Evolutionary conservation across 768 basidiomycete genomes (phyloP), one percentile per base, ranked within the genome.

Genomic region (Cystobasidium onofrii): DNA sequence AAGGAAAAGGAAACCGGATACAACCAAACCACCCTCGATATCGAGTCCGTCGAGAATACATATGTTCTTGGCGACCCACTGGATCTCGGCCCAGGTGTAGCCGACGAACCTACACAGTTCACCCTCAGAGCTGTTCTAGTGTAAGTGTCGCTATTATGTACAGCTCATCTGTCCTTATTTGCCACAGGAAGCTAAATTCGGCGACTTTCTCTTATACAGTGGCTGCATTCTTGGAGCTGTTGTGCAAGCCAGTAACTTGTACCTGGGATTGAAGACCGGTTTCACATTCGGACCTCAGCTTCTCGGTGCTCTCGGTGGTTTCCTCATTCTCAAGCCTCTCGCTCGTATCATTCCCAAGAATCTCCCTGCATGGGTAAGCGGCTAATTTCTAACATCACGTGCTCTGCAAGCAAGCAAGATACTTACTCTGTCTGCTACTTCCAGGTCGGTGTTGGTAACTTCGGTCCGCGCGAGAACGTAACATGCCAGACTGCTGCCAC

Each of bases 201-300:
- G n/a, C 15, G 1, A 31, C 34, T 25, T 15, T 46, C 25, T 41
- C 36, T 41, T 36, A 9, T 41, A 27, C 63, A 64, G 63, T 72
- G 86, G 86, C 73, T 84, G 84, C 76, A 74, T 69, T 18, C 83
- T 88, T 33, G 86, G 87, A 34, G 85, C 84, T 46, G 75, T 87
- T 77, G 85, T 88, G 31, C 84, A 85, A 60, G 86, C 87, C 15
- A 77, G 77, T 55, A 79, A 80, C 79, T 85, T 89, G 74, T 88
- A 89, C 79, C 85, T 88, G 25, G 86, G 88, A 44, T 80, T 88
- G 73, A 88, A 88, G 81, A 88, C 87, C 0, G 87, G 87, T 27
- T 87, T 87, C 79, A 87, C 86, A 1, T 87, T 88, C 78, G 87
- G 87, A 34, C 85, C 86, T 34, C 85, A 86, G 71, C 81, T 87